Evolutionary conservation across 1,284 basidiomycete species (phyloP).

Genomic region (Leccinum huronense): DNA sequence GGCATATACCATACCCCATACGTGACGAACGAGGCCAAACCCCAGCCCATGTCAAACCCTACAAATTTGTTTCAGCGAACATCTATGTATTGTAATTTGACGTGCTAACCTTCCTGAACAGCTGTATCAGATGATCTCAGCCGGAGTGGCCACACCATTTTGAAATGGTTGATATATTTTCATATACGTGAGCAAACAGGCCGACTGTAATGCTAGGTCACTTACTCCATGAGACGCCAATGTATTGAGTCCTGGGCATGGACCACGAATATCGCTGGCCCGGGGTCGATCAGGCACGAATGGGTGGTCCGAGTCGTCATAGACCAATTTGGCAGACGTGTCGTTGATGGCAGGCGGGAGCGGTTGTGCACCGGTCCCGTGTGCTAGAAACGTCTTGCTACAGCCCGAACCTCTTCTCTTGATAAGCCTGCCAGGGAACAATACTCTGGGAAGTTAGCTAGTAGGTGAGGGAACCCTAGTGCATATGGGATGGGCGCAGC

Average conservation of each 20-base stretch:
- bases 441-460: slow-evolving; percentile 21
- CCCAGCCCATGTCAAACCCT: slow-evolving; percentile 34
- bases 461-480: slow-evolving; percentile 18
- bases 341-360: slow-evolving; percentile 25
- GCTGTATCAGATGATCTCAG: slow-evolving; percentile 27
- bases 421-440: slow-evolving; percentile 27
- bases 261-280: slow-evolving; percentile 38
- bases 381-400: slow-evolving; percentile 22
- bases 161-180: slow-evolving; percentile 24
- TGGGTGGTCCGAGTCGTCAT: slow-evolving; percentile 24
- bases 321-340: slow-evolving; percentile 29
- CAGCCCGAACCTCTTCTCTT: slow-evolving; percentile 13
- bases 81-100: neutral
- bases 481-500: slow-evolving; percentile 13
- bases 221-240: slow-evolving; percentile 43
- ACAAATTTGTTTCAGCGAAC: neutral
- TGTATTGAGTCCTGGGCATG: slow-evolving; percentile 49
- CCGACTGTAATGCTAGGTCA: neutral
- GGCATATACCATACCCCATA: slow-evolving; percentile 21
- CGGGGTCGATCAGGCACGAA: slow-evolving; percentile 15
- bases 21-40: slow-evolving; percentile 24
- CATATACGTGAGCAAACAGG: neutral
- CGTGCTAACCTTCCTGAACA: slow-evolving; percentile 23
- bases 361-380: slow-evolving; percentile 25
- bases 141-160: slow-evolving; percentile 25